A percentile compares a stretch with the other conserved stretches of the same genome.
phyloP scores from a whole-genome alignment of 148 eudicot species.

The Persicaria maculosa region DNA sequence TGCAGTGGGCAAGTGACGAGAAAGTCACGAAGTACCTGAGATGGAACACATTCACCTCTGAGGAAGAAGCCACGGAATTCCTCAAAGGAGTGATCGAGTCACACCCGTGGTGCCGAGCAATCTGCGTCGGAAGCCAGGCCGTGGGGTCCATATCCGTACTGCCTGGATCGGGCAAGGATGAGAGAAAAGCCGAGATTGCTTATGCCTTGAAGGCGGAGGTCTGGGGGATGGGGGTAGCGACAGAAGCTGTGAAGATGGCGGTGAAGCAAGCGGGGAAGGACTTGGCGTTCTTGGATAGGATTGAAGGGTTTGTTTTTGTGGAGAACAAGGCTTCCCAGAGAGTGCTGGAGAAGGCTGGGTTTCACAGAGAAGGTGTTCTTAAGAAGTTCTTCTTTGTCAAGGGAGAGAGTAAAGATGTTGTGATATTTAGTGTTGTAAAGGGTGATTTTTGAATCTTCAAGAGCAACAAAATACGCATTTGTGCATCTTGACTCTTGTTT shows the following conservation, averaged over 20 bases:
- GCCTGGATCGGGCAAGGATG: not conserved
- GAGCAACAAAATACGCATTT: not conserved
- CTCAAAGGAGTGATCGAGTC: not conserved
- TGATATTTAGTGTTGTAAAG: slow-evolving; percentile 1
- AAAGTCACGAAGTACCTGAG: not conserved
- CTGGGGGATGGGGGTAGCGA: slow-evolving; percentile 10
- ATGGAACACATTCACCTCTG: slow-evolving; percentile 5
- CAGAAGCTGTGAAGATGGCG: slow-evolving; percentile 8
- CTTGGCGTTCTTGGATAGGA: slow-evolving; percentile 8
- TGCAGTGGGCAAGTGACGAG: slow-evolving; percentile 3
- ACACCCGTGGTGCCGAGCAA: slow-evolving; percentile 6
- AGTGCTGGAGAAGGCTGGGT: slow-evolving; percentile 3
- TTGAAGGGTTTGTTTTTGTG: slow-evolving; percentile 7
- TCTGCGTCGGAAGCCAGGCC: not conserved
- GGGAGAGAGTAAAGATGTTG: slow-evolving; percentile 8
- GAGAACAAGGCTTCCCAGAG: slow-evolving; percentile 9
- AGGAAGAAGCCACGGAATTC: slow-evolving; percentile 7
- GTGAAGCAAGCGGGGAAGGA: not conserved
- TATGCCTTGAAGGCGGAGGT: not conserved
- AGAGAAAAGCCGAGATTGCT: not conserved
- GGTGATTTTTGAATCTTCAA: not conserved
- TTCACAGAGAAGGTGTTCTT: slow-evolving; percentile 5
- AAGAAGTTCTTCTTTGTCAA: slow-evolving; percentile 11
- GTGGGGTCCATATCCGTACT: slow-evolving; percentile 3
- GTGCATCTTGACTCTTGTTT: not conserved